Evolutionary conservation across 805 yeast genomes (phyloP), one percentile per base, ranked within the genome.

Genomic region (Candida piceae): DNA sequence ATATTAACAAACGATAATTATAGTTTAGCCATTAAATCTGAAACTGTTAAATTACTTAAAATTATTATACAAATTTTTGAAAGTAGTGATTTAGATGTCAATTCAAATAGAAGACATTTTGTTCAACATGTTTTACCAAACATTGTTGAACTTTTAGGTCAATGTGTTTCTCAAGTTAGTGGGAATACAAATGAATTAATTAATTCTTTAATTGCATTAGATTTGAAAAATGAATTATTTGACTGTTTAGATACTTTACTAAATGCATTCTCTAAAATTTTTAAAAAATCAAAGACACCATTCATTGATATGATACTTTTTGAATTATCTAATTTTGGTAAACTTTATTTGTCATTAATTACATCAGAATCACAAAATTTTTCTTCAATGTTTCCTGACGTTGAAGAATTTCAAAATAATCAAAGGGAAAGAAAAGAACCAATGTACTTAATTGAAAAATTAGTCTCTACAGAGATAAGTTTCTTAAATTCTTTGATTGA

Each of bases 61-160:
- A 64, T 75, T 2, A 72, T 82, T 16, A 51, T 80, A 25, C 57
- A 62, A 16, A 79, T 75, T 35, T 64, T 83, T 35, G 70, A 71
- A 40, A 66, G 70, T 40, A 71, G 76, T 0, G 78, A 71, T 38
- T 69, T 73, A 0, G 57, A 63, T 20, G 64, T 57, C 9, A 60
- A 59, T 43, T 53, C 56, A 1, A 49, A 51, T 3, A 64, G 80
- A 39, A 57, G 57, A 24, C 44, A 46, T 5, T 58, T 66, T 28
- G 69, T 70, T 3, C 39, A 55, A n/a, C 41, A 46, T 10, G 46
- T 48, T 4, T 35, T 62, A 9, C 59, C 61, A 3, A 42, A 47
- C 13, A 39, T 60, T 0, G 37, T 49, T n/a, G 54, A 55, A 16
- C 33, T 66, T 5, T 35, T 57, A 5, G 36, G 42, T 4, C 31